phyloP scores from a whole-genome alignment of 1,284 basidiomycete species.

The Fistulina hepatica region DNA sequence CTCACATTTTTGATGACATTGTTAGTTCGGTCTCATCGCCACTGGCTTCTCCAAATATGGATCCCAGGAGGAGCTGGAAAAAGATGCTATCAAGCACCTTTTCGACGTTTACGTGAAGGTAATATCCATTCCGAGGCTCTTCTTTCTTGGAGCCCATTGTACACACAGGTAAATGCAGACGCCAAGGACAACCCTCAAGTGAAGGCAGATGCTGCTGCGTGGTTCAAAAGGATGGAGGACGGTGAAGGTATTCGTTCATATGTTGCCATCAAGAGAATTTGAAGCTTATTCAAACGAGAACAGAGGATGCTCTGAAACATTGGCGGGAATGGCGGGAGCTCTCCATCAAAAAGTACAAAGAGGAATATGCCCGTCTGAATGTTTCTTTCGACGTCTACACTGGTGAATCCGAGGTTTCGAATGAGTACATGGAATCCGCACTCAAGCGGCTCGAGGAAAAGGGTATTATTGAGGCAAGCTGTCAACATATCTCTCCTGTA shows the following conservation, averaged over 20 bases:
- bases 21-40: constrained; percentile 82
- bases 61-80: constrained; percentile 70
- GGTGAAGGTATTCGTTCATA: no score
- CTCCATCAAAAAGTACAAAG: constrained; percentile 84
- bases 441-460: constrained; percentile 49
- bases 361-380: constrained; percentile 87
- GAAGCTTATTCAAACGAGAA: no score
- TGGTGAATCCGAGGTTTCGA: constrained; percentile 85
- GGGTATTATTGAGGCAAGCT: constrained; percentile 43
- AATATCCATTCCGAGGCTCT: no score
- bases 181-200: constrained; percentile 63
- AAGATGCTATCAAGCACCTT: constrained; percentile 91
- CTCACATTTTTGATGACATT: constrained; percentile 2
- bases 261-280: no score
- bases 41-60: constrained; percentile 92
- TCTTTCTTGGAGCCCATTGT: no score
- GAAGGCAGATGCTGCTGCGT: constrained; percentile 76
- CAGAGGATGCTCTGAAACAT: constrained; percentile 69
- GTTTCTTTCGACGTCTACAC: constrained; percentile 91
- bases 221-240: constrained; percentile 97
- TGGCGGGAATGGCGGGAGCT: constrained; percentile 93
- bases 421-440: constrained; percentile 68
- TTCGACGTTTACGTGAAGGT: constrained; percentile 94
- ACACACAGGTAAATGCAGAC: constrained; percentile 86
- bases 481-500: no score